Conservation (phyloP, 2,329 filamentous ascomycete species). For the Thielaviopsis musarum region DNA sequence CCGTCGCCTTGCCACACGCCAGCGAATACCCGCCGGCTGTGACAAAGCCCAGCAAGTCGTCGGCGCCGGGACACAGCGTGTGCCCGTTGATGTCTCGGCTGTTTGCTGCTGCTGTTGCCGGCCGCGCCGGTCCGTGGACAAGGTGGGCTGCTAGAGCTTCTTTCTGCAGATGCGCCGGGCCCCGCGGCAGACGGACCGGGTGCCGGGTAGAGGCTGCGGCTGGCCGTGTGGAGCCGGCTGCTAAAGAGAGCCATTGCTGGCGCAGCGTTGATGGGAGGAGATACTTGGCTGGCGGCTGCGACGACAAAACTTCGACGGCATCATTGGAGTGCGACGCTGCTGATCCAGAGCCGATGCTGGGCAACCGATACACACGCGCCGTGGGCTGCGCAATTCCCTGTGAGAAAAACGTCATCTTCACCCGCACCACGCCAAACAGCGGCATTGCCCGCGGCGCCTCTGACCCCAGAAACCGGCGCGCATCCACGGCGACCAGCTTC, state of each 20-base stretch:
- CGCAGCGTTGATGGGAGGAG: conserved; percentile 35
- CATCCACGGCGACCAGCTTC: conserved; percentile 8
- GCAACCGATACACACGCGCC: conserved; percentile 75
- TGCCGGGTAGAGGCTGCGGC: conserved; percentile 14
- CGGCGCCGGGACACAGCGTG: conserved; percentile 52
- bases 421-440: conserved; percentile 31
- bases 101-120: conserved; percentile 20
- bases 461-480: conserved; percentile 11
- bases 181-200: conserved; percentile 10
- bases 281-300: conserved; percentile 19
- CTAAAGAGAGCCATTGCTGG: conserved; percentile 52
- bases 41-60: conserved; percentile 76
- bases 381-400: conserved; percentile 55
- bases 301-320: conserved; percentile 30
- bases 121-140: conserved; percentile 20
- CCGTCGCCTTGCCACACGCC: conserved; percentile 56
- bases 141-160: conserved; percentile 32
- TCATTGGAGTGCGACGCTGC: too few species aligned
- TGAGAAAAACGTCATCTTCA: conserved; percentile 48
- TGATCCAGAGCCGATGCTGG: conserved; percentile 22
- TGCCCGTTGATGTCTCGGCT: conserved; percentile 30
- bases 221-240: conserved; percentile 7
- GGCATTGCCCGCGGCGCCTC: neutral
- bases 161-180: conserved; percentile 22
- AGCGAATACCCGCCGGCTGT: conserved; percentile 76